phyloP scores from a whole-genome alignment of 176 grass and related monocot species.

The Oryza rufipogon region DNA sequence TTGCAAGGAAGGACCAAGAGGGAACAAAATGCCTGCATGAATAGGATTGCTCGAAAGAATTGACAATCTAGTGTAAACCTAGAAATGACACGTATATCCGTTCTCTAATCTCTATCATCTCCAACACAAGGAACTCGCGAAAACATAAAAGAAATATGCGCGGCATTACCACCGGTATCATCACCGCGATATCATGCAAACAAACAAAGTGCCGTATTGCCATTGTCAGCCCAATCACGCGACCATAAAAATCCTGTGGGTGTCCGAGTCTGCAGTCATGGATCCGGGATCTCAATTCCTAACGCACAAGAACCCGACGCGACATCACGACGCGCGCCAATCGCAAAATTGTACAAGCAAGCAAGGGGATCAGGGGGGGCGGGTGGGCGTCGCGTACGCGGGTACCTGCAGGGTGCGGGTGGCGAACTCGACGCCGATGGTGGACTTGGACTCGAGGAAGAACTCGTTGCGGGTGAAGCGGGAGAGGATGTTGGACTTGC shows the following conservation, averaged over 20 bases:
- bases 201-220: not conserved
- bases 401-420: conserved; percentile 64
- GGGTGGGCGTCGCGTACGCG: not conserved
- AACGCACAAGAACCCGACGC: not conserved
- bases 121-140: not conserved
- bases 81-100: not conserved
- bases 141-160: not conserved
- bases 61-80: not conserved
- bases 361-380: not conserved
- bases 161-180: conserved; percentile 1
- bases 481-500: conserved; percentile 86
- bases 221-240: not conserved
- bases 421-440: conserved; percentile 91
- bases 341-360: not conserved
- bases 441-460: conserved; percentile 93
- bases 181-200: not conserved
- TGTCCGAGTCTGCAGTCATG: not conserved
- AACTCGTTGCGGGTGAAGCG: conserved; percentile 92
- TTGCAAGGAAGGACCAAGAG: not conserved
- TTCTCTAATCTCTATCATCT: not conserved
- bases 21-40: not conserved
- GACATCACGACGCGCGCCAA: not conserved
- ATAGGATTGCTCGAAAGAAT: not conserved
- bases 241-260: not conserved
- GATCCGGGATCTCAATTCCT: not conserved